phyloP scores from a whole-genome alignment of 352 stramenopile species.

The Globisporangium okanoganense region DNA sequence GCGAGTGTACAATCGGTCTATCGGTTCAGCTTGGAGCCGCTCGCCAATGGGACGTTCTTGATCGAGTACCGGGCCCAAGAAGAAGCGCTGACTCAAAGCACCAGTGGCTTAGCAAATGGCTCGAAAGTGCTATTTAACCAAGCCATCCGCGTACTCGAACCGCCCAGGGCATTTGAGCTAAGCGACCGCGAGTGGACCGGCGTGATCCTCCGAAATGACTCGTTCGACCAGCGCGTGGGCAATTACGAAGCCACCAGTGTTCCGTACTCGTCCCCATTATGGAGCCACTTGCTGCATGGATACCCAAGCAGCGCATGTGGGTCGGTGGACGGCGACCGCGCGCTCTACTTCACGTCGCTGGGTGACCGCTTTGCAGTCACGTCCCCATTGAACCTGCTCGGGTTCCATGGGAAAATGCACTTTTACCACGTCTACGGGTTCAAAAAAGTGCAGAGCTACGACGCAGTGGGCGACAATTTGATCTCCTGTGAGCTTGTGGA shows the following conservation, averaged over 20 bases:
- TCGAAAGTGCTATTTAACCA: constrained; percentile 14
- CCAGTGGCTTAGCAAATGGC: not conserved
- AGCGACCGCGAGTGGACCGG: constrained; percentile 37
- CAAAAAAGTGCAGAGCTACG: constrained; percentile 35
- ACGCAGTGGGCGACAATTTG: constrained; percentile 45
- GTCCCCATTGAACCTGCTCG: constrained; percentile 33
- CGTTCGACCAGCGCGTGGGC: constrained; percentile 33
- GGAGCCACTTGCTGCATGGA: constrained; percentile 48
- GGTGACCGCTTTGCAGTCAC: constrained; percentile 49
- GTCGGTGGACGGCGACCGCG: constrained; percentile 28
- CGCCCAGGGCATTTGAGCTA: constrained; percentile 32
- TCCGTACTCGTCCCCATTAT: constrained; percentile 30
- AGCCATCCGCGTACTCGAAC: constrained; percentile 31
- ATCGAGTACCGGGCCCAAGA: constrained; percentile 29
- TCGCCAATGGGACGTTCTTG: constrained; percentile 15
- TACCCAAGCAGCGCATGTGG: constrained; percentile 56
- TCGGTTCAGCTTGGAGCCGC: constrained; percentile 9
- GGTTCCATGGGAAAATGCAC: constrained; percentile 58
- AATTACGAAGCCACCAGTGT: not conserved
- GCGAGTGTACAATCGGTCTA: not conserved
- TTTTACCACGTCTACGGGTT: constrained; percentile 68
- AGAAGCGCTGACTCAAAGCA: not conserved
- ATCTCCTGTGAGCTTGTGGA: constrained; percentile 55
- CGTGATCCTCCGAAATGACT: constrained; percentile 51
- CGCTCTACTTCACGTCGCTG: constrained; percentile 64